Percentiles rank a stretch among this genome's conserved stretches.
These are phyloP conservation scores for Colletotrichum sp. DNA, from an alignment of 2,329 filamentous ascomycete genomes.

Conservation along the genomic window DNA sequence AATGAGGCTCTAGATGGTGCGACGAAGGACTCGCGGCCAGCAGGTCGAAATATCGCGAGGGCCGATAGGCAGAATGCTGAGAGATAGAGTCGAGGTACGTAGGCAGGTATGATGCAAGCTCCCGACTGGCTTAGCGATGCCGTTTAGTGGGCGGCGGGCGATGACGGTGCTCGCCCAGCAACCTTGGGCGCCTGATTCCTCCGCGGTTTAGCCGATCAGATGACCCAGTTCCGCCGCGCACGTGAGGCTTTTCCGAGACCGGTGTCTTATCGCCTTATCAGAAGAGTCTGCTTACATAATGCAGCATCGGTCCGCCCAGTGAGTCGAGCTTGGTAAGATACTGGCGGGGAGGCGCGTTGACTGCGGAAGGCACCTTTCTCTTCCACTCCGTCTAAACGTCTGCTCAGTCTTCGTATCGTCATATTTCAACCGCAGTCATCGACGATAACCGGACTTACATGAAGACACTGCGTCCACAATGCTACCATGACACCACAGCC, in stretches of 20 bases:
- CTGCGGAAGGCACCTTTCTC: not conserved
- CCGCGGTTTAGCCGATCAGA: conserved; percentile 16
- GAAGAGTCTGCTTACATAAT: not conserved
- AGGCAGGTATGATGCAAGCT: conserved; percentile 21
- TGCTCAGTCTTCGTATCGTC: not conserved
- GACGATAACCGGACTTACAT: not conserved
- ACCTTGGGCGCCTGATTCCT: not conserved
- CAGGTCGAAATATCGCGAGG: not conserved
- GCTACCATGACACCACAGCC: not conserved
- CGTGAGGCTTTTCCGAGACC: not conserved
- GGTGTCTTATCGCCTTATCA: not conserved
- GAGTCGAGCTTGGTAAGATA: not conserved
- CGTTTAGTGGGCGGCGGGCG: conserved; percentile 19
- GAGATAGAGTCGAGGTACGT: conserved; percentile 1
- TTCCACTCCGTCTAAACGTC: not conserved
- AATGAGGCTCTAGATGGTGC: not conserved
- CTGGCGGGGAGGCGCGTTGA: not conserved
- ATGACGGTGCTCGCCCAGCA: conserved; percentile 19
- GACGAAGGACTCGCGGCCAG: conserved; percentile 11
- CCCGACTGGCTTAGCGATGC: conserved; percentile 18
- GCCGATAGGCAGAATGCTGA: conserved; percentile 11
- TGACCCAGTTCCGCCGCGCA: not conserved
- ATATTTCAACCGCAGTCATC: not conserved
- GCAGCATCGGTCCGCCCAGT: not conserved
- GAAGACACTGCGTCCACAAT: not conserved